Base-by-base conservation (phyloP, 2,329 filamentous ascomycete species). In the Xylariales sp. region DNA sequence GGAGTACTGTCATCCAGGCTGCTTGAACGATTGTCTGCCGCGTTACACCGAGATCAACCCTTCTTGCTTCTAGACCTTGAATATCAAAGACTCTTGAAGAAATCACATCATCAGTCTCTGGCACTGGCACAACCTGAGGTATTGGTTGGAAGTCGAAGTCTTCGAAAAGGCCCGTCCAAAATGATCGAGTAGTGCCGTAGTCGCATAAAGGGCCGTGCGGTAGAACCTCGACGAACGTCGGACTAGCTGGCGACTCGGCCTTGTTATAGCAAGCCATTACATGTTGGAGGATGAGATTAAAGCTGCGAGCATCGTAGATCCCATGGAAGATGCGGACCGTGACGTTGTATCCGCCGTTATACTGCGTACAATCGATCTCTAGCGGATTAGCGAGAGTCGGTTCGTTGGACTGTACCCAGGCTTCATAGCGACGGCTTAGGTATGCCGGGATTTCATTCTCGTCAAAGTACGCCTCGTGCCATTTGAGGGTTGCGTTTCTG, bases 251-350 rank as follows among this genome's bases (percentile, higher is more conserved):
- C 3, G 51, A 27, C 44, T 48, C 14, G 3, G 47, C 29, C 1
- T 54, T 54, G 12, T 55, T 48, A 51, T 87, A 88, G 4, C 70
- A 63, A 3, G 64, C 53, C 20, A 66, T 62, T 3, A 94, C 68
- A 15, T 71, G 63, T 3, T 74, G 58, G 15, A 95, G 70, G 28
- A 95, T 71, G 18, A 88, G 59, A 2, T 75, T 71, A 28, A 95
- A 74, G 46, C 88, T 91, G 49, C 77, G 84, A 2, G 88, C 90
- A 60, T 96, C 90, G 52, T 96, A 96, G 0, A 95, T 61, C 0
- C 78, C 88, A 57, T 96, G 90, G 62, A 95, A 95, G 1, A 94
- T 81, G 33, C 84, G 75, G 3, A 95, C 53, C 3, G 71, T 62
- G 22, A 95, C 61, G 0, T 70, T 47, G 5, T 53, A 52, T 2